Conservation (phyloP, 306 rosid genomes). For the Cotoneaster glaucophyllus region DNA sequence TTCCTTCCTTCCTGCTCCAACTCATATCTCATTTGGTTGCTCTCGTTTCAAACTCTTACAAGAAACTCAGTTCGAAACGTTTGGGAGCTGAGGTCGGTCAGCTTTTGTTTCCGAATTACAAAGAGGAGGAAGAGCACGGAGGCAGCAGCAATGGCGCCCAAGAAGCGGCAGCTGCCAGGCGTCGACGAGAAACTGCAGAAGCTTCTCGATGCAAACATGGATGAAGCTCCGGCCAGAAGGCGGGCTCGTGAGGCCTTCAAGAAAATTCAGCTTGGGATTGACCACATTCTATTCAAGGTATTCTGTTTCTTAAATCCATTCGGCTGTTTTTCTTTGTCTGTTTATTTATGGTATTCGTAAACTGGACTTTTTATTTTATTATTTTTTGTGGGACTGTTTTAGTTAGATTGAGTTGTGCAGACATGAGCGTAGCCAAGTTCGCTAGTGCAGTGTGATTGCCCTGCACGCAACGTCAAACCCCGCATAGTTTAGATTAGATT, state of each 20-base stretch:
- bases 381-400: no score
- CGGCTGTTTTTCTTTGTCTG: background rate
- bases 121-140: slow-evolving; percentile 22
- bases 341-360: background rate
- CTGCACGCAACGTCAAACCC: no score
- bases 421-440: background rate
- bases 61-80: slow-evolving; percentile 11
- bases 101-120: slow-evolving; percentile 13
- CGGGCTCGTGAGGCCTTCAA: slow-evolving; percentile 75
- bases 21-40: background rate
- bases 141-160: slow-evolving; percentile 32
- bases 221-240: slow-evolving; percentile 64
- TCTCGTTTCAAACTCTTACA: background rate
- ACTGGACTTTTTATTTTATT: background rate
- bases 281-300: slow-evolving; percentile 80
- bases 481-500: no score
- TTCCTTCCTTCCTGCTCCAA: background rate
- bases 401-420: background rate
- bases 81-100: slow-evolving; percentile 24
- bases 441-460: no score
- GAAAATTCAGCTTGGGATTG: slow-evolving; percentile 72
- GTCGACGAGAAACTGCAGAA: slow-evolving; percentile 48
- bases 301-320: background rate
- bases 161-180: slow-evolving; percentile 38
- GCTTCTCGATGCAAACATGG: slow-evolving; percentile 62